Evolutionary conservation across 2,329 filamentous ascomycete species (phyloP), one percentile per base, ranked within the genome.

Genomic region (Leptographium procerum): DNA sequence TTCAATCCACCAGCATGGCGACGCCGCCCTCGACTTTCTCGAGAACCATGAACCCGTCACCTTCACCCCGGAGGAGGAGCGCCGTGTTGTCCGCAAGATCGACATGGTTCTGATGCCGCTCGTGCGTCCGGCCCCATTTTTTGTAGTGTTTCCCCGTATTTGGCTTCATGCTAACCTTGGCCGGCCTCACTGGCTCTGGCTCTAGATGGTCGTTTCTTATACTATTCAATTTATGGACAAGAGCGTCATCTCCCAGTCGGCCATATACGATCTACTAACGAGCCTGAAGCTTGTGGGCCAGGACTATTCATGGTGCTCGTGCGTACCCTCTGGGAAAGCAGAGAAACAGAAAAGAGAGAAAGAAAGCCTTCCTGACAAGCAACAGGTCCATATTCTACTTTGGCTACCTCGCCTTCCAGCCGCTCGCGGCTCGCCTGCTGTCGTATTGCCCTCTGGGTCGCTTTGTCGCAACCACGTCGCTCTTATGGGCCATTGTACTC

Each of bases 391-490:
- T 85, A 56, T 70, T 85, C 16, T 85, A 81, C 64, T 69, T 83
- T n/a, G 80, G 80, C 1, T 80, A 83, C 65, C 73, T 84, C 10
- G 69, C 81, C 14, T 78, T 82, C 71, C 81, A 84, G 64, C 78
- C 80, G 1, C 69, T 80, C 0, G 73, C 80, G 5, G 79, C 81
- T 0, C 74, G 74, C 58, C 64, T 80, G 5, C 71, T 82, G 0
- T 78, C 81, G 31, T 78, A 79, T 62, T 63, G 80, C 0, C 81
- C 79, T 0, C 78, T 76, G 0, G 80, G 80, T 19, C 82, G 82
- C 63, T 75, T 83, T 45, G 65, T 79, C 24, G 75, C 72, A 1
- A 65, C 66, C 1, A 78, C 81, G 56, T 75, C 83, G 0, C 66
- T 82, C 3, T 71, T 75, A 11, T 84, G 82, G 81, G 81, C 81